These are phyloP conservation scores for Diaporthe citrichinensis DNA, from an alignment of 2,329 filamentous ascomycete genomes.

Conservation along the genomic window DNA sequence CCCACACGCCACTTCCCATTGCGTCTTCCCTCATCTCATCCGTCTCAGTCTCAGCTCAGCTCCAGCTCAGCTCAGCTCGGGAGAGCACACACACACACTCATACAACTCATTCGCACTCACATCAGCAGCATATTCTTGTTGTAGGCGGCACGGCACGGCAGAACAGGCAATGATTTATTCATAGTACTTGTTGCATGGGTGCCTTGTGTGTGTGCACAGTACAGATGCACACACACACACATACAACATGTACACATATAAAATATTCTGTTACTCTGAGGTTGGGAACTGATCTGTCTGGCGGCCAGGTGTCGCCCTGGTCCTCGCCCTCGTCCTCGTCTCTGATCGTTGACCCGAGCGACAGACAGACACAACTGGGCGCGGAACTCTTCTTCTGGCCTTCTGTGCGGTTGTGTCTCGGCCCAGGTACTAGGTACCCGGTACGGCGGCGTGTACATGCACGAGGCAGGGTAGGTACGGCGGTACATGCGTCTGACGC, in stretches of 20 bases:
- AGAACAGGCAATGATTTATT: constrained; percentile 12
- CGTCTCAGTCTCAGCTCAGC: constrained; percentile 28
- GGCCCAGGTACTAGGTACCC: constrained; percentile 23
- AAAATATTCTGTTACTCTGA: background rate
- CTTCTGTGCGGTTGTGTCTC: constrained; percentile 12
- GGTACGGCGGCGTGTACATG: constrained; percentile 24
- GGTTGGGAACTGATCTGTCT: background rate
- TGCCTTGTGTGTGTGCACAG: constrained; percentile 1
- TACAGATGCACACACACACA: background rate
- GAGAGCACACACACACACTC: background rate
- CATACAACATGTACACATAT: background rate
- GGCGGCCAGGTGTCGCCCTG: background rate
- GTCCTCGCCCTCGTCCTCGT: background rate
- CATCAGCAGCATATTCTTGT: constrained; percentile 15
- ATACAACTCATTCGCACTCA: background rate
- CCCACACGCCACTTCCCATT: constrained; percentile 24
- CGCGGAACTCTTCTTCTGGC: background rate
- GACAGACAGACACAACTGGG: background rate
- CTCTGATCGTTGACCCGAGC: background rate
- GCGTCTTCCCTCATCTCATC: constrained; percentile 27
- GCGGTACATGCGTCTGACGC: constrained; percentile 32
- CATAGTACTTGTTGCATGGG: constrained; percentile 4
- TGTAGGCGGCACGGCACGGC: constrained; percentile 29
- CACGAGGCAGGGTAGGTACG: constrained; percentile 27
- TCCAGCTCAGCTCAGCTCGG: constrained; percentile 28